Evolutionary conservation across 164 flowering plant genomes (phyloP), one percentile per base, ranked within the genome.

Genomic region (Santalum album): DNA sequence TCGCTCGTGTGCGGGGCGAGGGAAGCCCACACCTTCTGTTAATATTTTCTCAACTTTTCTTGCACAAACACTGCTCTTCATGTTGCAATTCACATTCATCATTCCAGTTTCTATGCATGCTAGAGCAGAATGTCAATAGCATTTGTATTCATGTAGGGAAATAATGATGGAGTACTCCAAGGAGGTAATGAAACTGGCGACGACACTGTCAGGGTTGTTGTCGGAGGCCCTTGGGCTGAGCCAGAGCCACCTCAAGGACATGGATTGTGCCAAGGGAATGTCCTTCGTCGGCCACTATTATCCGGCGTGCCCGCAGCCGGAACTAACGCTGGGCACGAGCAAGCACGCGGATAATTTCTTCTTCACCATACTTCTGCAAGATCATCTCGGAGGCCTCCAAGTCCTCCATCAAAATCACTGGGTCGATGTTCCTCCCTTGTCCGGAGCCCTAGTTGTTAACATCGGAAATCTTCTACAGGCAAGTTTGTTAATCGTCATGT

Each of bases 171-270:
- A 49, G 19, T 65, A 49, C 24, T 32, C 64, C 9, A 32, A 59
- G 40, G 56, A 56, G 12, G 38, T 67, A 9, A 48, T 0, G 25
- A 67, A 34, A 25, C 7, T 67, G 10, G 63, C 63, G 4, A n/a
- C 3, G 0, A 17, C 15, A 2, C n/a, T 67, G 22, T 29, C 61
- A 1, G 61, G 49, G 42, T 14, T 68, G 34, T 26, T 72, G 2
- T 64, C 69, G 0, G 65, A 67, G 55, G 72, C 66, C 12, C 62
- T 72, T 35, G 75, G 72, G 2, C 72, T 72, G 3, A 17, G 68
- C 11, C 29, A 60, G 6, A 49, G 56, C 29, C 38, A 56, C 51
- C 53, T 72, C 7, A 23, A 25, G 22, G 61, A 60, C 40, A 55
- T 72, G 60, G 76, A 53, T 18, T 58, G 64, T 40, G 51, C 27